Evolutionary conservation across 208 protist species (phyloP), one percentile per base, ranked within the genome.

Genomic region (Leptomonas pyrrhocoris): DNA sequence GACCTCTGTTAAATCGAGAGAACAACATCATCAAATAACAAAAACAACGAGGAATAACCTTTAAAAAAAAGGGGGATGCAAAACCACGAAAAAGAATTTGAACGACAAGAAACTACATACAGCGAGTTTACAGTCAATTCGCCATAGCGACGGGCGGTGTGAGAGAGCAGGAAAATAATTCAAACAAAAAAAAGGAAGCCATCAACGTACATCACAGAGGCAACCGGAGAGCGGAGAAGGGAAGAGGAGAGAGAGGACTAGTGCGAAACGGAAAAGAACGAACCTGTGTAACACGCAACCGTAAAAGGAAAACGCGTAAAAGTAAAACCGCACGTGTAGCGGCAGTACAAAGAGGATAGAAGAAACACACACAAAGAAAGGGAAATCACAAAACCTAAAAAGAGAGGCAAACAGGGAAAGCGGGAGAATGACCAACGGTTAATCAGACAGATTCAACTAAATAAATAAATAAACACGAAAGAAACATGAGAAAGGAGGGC

Each of bases 281-380:
- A 45, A 62, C n/a, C n/a, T n/a, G n/a, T n/a, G n/a, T n/a, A n/a
- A n/a, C n/a, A n/a, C n/a, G n/a, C n/a, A n/a, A n/a, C n/a, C n/a
- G n/a, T n/a, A n/a, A n/a, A n/a, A n/a, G n/a, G n/a, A n/a, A n/a
- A n/a, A n/a, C n/a, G n/a, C n/a, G 27, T 13, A 62, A 46, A 25
- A 49, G 36, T 6, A 6, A 15, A 42, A 42, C 6, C 38, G 38
- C 13, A 13, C 6, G 13, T 6, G 13, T 13, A 40, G 46, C 25
- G 18, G 27, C 19, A 48, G 6, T 45, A 21, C 42, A 62, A 62
- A 62, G n/a, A 62, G 46, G n/a, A 48, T 21, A 21, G 18, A 62
- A 48, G 57, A 28, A 48, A 62, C 7, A 9, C 13, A 62, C 42
- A 21, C 27, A 45, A 42, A 42, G 13, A 42, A 40, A 40, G n/a